A percentile compares a stretch with the other conserved stretches of the same genome.
Conservation (phyloP, 371 early-diverging fungal species). For the Mucor lusitanicus region DNA sequence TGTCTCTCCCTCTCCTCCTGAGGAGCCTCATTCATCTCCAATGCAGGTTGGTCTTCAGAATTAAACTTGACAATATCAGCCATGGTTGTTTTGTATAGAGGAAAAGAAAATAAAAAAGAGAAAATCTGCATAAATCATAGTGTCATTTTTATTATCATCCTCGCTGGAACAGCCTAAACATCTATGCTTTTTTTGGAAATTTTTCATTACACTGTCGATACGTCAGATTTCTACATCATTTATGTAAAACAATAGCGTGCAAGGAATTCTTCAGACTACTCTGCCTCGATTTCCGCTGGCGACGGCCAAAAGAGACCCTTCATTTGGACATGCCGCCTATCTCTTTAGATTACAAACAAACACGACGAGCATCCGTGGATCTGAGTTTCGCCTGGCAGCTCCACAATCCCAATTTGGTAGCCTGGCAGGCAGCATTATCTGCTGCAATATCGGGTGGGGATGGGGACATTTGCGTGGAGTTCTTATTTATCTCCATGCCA, state of each 20-base stretch:
- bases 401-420: neutral
- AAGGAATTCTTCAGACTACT: neutral
- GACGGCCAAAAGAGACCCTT: neutral
- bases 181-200: constrained; percentile 2
- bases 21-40: constrained; percentile 3
- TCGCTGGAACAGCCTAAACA: neutral
- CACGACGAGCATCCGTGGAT: neutral
- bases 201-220: constrained; percentile 1
- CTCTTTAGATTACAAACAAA: neutral
- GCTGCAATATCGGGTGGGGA: neutral
- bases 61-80: constrained; percentile 12
- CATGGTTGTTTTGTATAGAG: constrained; percentile 7
- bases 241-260: neutral
- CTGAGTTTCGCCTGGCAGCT: neutral
- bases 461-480: neutral
- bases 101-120: neutral
- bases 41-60: neutral
- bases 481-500: neutral
- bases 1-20: constrained; percentile 12
- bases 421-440: neutral
- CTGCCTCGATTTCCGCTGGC: neutral
- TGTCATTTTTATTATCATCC: neutral
- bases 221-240: constrained; percentile 12
- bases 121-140: neutral
- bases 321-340: neutral